Evolutionary conservation across 2,329 filamentous ascomycete species (phyloP), one percentile per base, ranked within the genome.

Genomic region (Colletotrichum viniferum): DNA sequence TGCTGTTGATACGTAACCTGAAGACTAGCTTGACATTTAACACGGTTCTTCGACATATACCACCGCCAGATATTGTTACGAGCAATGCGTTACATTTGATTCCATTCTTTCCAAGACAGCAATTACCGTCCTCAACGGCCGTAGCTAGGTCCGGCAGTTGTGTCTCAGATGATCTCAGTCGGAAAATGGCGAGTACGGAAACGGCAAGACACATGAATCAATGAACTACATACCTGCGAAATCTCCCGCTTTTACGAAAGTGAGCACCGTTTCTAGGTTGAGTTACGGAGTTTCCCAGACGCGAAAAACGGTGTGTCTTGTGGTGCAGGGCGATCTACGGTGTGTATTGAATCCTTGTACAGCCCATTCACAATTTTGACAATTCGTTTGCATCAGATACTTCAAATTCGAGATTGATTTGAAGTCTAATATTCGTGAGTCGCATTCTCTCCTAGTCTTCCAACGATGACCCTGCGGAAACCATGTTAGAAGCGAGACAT

Each of bases 41-140:
- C 38, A n/a, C 2, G 1, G 5, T 10, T n/a, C 9, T n/a, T 48
- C 1, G 0, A 6, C 3, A 12, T n/a, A 12, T 1, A 6, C 38
- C 18, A 48, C 3, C 0, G 1, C 9, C 38, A 48, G 18, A n/a
- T 48, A n/a, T 12, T 0, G 18, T 0, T 12, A 10, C 5, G 18
- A 48, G 38, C 18, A n/a, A 48, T 4, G 0, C 6, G 18, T 48
- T n/a, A 21, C 9, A 48, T 7, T 48, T 48, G 43, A 48, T 48
- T 48, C n/a, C n/a, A 2, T 48, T 21, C 5, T 48, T 12, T 48
- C 43, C 43, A 7, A 48, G 38, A 48, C 18, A 48, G 43, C 10
- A 7, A 13, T 48, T 21, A 0, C 43, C 43, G 0, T 52, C 10
- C 43, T 7, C 43, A 52, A 52, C 43, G 43, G 10, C 43, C 43